These are phyloP conservation scores for Steccherinum ochraceum DNA, from an alignment of 768 basidiomycete species.

Conservation along the genomic window DNA sequence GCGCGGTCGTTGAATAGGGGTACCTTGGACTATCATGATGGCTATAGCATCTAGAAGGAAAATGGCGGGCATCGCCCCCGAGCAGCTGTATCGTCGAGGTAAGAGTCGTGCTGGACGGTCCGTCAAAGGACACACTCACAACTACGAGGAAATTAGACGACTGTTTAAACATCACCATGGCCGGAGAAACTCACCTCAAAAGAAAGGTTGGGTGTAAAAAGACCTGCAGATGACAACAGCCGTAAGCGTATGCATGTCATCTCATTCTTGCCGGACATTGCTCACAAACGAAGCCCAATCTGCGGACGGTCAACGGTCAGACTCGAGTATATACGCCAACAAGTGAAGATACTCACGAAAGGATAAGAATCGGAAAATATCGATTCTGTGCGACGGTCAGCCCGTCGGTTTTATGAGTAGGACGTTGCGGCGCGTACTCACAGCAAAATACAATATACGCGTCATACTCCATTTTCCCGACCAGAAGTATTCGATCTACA, in stretches of 20 bases:
- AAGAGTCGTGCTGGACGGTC: constrained; percentile 7
- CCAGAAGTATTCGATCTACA: constrained; percentile 15
- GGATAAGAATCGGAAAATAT: constrained; percentile 7
- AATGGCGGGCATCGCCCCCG: background rate
- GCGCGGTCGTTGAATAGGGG: background rate
- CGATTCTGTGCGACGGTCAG: constrained; percentile 10
- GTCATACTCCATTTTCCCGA: constrained; percentile 12
- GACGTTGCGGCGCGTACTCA: constrained; percentile 1
- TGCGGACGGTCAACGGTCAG: background rate
- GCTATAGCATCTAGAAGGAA: background rate
- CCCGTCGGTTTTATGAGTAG: background rate
- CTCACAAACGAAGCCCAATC: constrained; percentile 2
- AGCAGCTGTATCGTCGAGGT: background rate
- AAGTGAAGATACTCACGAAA: constrained; percentile 5
- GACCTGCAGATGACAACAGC: background rate
- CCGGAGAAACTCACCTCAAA: background rate
- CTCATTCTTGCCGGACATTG: background rate
- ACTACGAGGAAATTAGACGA: constrained; percentile 8
- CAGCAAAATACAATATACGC: constrained; percentile 14
- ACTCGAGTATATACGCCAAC: background rate
- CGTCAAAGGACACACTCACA: constrained; percentile 6
- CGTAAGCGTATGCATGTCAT: background rate
- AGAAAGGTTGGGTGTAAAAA: background rate
- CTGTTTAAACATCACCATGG: background rate
- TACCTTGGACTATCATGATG: background rate